A percentile compares a stretch with the other conserved stretches of the same genome.
phyloP scores from a whole-genome alignment of 306 rosid genomes.

The Datisca glomerata region DNA sequence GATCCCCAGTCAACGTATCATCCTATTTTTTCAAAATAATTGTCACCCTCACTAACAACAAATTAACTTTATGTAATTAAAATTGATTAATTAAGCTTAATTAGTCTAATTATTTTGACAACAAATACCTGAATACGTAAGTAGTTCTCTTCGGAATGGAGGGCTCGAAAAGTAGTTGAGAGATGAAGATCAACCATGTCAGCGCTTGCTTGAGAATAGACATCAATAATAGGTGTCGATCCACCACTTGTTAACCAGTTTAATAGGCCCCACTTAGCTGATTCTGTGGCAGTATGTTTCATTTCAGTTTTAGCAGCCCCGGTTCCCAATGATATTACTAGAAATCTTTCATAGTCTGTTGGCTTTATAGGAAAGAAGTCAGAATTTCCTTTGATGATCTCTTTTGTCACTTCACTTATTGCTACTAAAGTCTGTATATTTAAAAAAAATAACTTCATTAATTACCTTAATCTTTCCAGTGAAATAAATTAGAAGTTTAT shows the following conservation, averaged over 20 bases:
- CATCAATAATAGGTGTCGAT: conserved; percentile 19
- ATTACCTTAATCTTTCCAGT: too few relatives aligned
- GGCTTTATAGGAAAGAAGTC: conserved; percentile 13
- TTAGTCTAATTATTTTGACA: background rate
- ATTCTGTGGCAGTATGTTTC: conserved; percentile 17
- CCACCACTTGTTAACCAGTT: conserved; percentile 28
- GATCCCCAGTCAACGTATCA: conserved; percentile 6
- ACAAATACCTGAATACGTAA: conserved; percentile 27
- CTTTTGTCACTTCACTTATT: conserved; percentile 35
- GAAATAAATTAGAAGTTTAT: too few relatives aligned
- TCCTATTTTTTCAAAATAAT: conserved; percentile 7
- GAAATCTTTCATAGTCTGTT: conserved; percentile 17
- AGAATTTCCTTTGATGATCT: conserved; percentile 16
- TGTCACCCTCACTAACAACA: background rate
- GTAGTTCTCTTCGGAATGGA: conserved; percentile 16
- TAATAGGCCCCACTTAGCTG: conserved; percentile 26
- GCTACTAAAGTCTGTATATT: conserved; percentile 38
- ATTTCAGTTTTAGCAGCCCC: conserved; percentile 22
- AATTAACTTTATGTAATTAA: background rate
- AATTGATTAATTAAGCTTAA: background rate
- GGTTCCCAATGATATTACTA: conserved; percentile 43
- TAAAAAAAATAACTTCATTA: background rate
- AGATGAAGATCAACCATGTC: conserved; percentile 19
- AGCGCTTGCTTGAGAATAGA: conserved; percentile 11
- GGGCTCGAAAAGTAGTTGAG: conserved; percentile 18